A percentile compares a stretch with the other conserved stretches of the same genome.
Evolutionary conservation across 2,329 filamentous ascomycete genomes (phyloP).

Genomic region (Cercospora sesami): DNA sequence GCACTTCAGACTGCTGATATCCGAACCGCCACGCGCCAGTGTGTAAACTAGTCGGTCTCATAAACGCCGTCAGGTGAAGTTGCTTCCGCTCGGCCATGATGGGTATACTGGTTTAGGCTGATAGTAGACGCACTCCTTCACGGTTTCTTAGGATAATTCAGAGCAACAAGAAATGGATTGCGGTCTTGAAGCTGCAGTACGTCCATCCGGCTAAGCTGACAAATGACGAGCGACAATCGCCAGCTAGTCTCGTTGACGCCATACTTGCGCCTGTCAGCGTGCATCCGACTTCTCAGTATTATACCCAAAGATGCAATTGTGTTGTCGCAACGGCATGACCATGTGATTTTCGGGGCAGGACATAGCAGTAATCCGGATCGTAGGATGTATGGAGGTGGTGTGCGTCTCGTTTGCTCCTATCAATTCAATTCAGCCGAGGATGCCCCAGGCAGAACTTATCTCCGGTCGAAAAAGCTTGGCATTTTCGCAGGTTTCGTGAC

Average conservation of each 20-base stretch:
- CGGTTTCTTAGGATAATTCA: neutral
- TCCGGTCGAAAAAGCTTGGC: neutral
- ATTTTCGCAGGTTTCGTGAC: neutral
- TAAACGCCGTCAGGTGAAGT: slow-evolving; percentile 53
- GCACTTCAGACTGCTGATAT: neutral
- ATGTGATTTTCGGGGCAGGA: neutral
- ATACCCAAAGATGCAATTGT: neutral
- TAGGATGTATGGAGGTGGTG: neutral
- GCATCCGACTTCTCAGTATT: neutral
- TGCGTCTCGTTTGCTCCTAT: neutral
- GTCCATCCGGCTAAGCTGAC: slow-evolving; percentile 12
- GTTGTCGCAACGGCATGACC: neutral
- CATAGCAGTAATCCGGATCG: neutral
- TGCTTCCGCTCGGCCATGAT: slow-evolving; percentile 32
- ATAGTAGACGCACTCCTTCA: neutral
- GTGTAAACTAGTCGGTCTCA: slow-evolving; percentile 54
- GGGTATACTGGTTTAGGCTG: neutral
- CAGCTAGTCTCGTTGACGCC: slow-evolving; percentile 10
- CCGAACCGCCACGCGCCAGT: slow-evolving; percentile 43
- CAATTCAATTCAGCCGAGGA: neutral
- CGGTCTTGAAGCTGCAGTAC: neutral
- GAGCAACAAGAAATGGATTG: neutral
- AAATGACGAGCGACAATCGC: slow-evolving; percentile 8
- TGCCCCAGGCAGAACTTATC: neutral
- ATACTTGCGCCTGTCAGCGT: slow-evolving; percentile 8